Evolutionary conservation across 352 stramenopile genomes (phyloP), one percentile per base, ranked within the genome.

Genomic region (Globisporangium spiculum): DNA sequence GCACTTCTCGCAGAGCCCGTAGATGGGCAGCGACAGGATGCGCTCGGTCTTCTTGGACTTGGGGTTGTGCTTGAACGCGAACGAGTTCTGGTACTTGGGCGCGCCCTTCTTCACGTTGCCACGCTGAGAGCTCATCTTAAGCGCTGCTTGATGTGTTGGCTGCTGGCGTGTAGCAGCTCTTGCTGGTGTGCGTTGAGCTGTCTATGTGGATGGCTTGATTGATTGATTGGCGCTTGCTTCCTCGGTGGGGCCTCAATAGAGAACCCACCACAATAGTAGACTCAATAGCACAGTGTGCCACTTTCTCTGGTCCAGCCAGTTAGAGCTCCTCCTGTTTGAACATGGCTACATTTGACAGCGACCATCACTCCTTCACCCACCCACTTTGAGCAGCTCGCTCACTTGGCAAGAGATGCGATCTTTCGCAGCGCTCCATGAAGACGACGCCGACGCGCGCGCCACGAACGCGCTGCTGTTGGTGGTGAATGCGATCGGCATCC

Each of bases 21-120:
- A 78, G 77, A 98, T 98, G 3, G 92, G 92, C 64, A 90, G 84
- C 4, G 81, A 80, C 59, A 98, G 71, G 66, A 98, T 98, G 58
- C 91, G 89, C 65, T 96, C 87, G 34, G 96, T 99, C 83, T 98
- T 98, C 82, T 98, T 99, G 30, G 93, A 98, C 80, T 98, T 98
- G 32, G 96, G 96, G 86, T 99, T 99, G 86, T 99, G 97, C 75
- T 94, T 93, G 79, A 98, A 99, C 32, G 97, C 96, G 82, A 99
- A 99, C n/a, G 75, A 77, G 79, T 99, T 99, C 85, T 99, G 97
- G 83, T 99, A 93, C 73, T 95, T 96, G 16, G 97, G 97, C 55
- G 91, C 89, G 1, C 85, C 83, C 73, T 92, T 93, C 75, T 91
- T 95, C 30, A 92, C 70, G 71, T 92, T 96, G 48, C 88, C 90